phyloP scores from a whole-genome alignment of 805 yeast genomes.

The Tetrapisispora iriomotensis region DNA sequence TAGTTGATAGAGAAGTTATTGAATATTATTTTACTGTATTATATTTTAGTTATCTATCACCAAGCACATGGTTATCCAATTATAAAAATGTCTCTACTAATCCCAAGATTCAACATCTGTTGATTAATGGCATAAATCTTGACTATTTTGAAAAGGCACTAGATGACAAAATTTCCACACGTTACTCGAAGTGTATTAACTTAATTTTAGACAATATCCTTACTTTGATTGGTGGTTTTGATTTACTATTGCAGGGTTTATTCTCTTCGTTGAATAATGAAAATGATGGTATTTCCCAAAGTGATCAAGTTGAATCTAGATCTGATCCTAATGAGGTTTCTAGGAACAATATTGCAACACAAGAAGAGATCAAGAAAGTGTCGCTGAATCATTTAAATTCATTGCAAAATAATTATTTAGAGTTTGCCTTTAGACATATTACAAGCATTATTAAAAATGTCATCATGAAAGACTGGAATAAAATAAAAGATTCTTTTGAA shows the following conservation, averaged over 20 bases:
- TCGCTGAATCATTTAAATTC: conserved; percentile 8
- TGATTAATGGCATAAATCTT: conserved; percentile 11
- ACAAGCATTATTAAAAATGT: conserved; percentile 27
- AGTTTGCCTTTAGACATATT: conserved; percentile 35
- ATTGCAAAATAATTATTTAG: conserved; percentile 21
- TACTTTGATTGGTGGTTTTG: conserved; percentile 22
- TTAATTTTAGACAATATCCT: conserved; percentile 19
- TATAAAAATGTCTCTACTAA: conserved; percentile 1
- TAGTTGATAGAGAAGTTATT: conserved; percentile 25
- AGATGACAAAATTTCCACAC: conserved; percentile 18
- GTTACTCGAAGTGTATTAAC: conserved; percentile 19
- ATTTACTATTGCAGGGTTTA: conserved; percentile 9
- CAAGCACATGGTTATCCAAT: conserved; percentile 15
- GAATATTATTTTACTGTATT: conserved; percentile 24
- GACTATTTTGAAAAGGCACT: conserved; percentile 12
- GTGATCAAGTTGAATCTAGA: too few species aligned
- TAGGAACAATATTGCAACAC: too few species aligned
- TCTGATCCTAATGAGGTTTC: too few species aligned
- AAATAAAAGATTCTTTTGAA: conserved; percentile 11
- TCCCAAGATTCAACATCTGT: neutral
- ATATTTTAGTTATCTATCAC: conserved; percentile 20
- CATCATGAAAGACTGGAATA: conserved; percentile 23
- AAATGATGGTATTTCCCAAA: neutral
- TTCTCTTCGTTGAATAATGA: neutral
- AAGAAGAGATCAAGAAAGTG: conserved; percentile 1